Base-by-base conservation (phyloP, 1,284 basidiomycete species). In the Ustilago lituana region DNA sequence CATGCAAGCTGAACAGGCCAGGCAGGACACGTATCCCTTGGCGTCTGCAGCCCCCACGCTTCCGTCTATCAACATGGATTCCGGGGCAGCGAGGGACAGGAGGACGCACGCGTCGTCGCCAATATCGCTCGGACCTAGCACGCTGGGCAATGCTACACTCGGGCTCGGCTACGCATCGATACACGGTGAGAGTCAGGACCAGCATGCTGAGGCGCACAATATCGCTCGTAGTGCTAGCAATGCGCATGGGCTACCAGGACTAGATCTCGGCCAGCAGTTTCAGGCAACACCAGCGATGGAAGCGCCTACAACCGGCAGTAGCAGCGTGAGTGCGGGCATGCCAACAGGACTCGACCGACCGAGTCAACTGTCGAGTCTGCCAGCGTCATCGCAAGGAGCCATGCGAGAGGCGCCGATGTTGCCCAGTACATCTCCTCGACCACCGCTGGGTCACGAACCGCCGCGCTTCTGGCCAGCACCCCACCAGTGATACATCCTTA, bases 381-480 rank as follows among this genome's bases (percentile, higher is more conserved):
- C 44, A 10, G 24, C 40, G 26, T 45, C n/a, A n/a, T n/a, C n/a
- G n/a, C n/a, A n/a, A n/a, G n/a, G 45, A n/a, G 23, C 40, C 2
- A 17, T 7, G 12, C 40, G 51, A 14, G 51, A 53, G 12, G 15
- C 33, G 2, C 33, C 20, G 5, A 27, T 35, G 5, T 36, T 39
- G 12, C 51, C 39, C 4, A 22, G 26, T 35, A 10, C 41, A 4
- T 45, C 47, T 1, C 45, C 60, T 2, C 24, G 53, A 22, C 33
- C 26, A 8, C n/a, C n/a, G n/a, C 35, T 11, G 3, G 15, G 36
- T 23, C 37, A 54, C 36, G 51, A 61, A 5, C 35, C 50, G 11
- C 19, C 29, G 17, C 45, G 51, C 5, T 39, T 33, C 29, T 54
- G 50, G 50, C 33, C 58, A 7, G 24, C 37, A 20, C 15, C 37